Conservation (phyloP, 2,329 filamentous ascomycete species). For the Fusarium setosum region DNA sequence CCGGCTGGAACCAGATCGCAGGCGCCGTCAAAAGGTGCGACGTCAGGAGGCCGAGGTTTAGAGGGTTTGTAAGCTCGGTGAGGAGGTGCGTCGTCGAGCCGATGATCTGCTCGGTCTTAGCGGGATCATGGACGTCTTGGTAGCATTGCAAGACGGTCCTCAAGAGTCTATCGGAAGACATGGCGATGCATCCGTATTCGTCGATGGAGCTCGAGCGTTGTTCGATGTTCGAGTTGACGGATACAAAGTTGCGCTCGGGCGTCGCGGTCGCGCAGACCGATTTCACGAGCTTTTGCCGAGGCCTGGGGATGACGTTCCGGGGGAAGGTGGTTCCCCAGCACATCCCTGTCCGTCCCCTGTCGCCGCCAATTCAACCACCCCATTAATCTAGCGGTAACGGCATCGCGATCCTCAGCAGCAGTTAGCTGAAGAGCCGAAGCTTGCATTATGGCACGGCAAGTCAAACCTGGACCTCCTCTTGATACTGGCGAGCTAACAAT, state of each 20-base stretch:
- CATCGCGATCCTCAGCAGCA: conserved; percentile 14
- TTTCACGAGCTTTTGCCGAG: conserved; percentile 45
- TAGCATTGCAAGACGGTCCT: conserved; percentile 72
- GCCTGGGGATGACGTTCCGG: conserved; percentile 41
- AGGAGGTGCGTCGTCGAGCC: conserved; percentile 76
- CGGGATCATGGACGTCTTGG: conserved; percentile 63
- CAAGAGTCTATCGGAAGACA: conserved; percentile 76
- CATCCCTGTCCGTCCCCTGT: conserved; percentile 25
- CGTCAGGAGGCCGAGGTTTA: conserved; percentile 79
- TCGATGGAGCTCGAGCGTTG: too few relatives aligned
- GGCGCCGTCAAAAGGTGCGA: conserved; percentile 78
- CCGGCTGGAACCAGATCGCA: conserved; percentile 73
- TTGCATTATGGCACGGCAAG: conserved; percentile 40
- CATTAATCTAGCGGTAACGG: conserved; percentile 19
- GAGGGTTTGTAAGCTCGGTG: conserved; percentile 76
- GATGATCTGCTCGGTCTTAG: conserved; percentile 67
- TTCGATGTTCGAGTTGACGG: not conserved
- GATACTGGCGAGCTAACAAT: conserved; percentile 10
- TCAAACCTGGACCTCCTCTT: not conserved
- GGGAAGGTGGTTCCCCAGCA: conserved; percentile 22
- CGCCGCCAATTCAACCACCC: conserved; percentile 31
- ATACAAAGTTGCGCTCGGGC: conserved; percentile 16
- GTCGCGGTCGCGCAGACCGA: conserved; percentile 31
- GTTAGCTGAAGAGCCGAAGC: conserved; percentile 12
- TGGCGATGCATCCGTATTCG: conserved; percentile 46